These are phyloP conservation scores for Lasiosphaeriaceae sp. DNA, from an alignment of 495 filamentous ascomycete genomes.

Conservation along the genomic window DNA sequence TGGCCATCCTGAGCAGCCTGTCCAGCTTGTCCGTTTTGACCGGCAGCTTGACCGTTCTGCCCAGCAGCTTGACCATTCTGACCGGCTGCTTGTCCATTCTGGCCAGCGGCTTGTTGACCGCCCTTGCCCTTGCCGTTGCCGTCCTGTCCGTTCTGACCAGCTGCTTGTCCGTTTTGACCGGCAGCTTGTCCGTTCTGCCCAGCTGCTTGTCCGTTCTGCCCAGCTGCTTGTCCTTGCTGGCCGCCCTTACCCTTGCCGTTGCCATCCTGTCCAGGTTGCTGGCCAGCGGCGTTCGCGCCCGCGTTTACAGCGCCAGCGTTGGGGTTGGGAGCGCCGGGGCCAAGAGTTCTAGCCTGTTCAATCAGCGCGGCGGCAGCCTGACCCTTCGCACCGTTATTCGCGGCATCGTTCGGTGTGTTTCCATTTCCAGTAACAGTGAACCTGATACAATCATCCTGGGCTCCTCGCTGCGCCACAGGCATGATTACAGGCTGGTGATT, in stretches of 20 bases:
- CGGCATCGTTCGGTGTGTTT: conserved; percentile 13
- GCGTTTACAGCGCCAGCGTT: neutral
- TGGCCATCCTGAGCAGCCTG: conserved; percentile 1
- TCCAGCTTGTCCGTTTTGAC: neutral
- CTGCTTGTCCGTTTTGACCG: neutral
- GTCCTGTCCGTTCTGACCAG: neutral
- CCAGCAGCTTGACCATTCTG: no score
- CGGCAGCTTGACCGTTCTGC: conserved; percentile 1
- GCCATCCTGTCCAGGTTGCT: conserved; percentile 3
- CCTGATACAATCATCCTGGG: conserved; percentile 27
- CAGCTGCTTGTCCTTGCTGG: conserved; percentile 3
- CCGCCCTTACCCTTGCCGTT: neutral
- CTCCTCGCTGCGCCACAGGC: conserved; percentile 27
- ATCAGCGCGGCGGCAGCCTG: conserved; percentile 8
- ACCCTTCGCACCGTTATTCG: conserved; percentile 18
- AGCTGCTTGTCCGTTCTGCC: no score
- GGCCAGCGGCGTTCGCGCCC: conserved; percentile 11
- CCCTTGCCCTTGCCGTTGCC: neutral
- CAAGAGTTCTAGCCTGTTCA: conserved; percentile 14
- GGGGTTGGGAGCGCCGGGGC: conserved; percentile 14
- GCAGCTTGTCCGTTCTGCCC: neutral
- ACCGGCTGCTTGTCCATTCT: neutral
- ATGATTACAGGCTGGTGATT: conserved; percentile 31
- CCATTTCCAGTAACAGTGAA: conserved; percentile 20
- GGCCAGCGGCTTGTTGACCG: neutral